Evolutionary conservation across 805 yeast genomes (phyloP), one percentile per base, ranked within the genome.

Genomic region (Monosporozyma yasuniensis): DNA sequence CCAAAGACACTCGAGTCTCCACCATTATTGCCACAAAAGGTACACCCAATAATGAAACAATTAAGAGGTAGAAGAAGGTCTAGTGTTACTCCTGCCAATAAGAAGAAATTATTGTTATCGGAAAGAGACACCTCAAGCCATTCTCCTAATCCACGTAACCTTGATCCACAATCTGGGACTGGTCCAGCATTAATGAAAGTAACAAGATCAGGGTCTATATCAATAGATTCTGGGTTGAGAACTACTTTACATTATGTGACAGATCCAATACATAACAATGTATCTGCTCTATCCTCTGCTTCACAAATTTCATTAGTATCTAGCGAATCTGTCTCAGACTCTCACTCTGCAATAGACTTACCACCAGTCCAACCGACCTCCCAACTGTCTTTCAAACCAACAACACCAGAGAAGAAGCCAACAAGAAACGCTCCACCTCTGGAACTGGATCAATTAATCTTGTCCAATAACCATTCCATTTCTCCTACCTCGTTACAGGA

Each of bases 171-270:
- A n/a, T n/a, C n/a, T n/a, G n/a, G n/a, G 32, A 19, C 11, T 5
- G 41, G 23, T 3, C 41, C 41, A 4, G 41, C 12, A 23, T 8
- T 37, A n/a, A 39, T 39, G 42, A 39, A 39, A 21, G 42, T 21
- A 3, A 39, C 42, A 9, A 39, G 42, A 12, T 43, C 46, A 4
- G 14, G 37, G 5, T 71, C 73, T 27, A 59, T 68, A 3, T 66
- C 73, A 12, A 64, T 60, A 44, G 68, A 63, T 51, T 64, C 68
- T 5, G 56, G 63, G 21, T 56, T 65, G 4, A 52, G 69, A 47
- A 63, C 68, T 1, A 64, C 68, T 1, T 50, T 64, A 10, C 44
- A 28, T 28, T 32, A 37, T 37, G n/a, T n/a, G 16, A 32, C 35
- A 32, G 35, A 32, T 32, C n/a, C 38, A 32, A n/a, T 14, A 59